Base-by-base conservation (phyloP, 169 alveolate genomes). In the Plasmodium gaboni region DNA sequence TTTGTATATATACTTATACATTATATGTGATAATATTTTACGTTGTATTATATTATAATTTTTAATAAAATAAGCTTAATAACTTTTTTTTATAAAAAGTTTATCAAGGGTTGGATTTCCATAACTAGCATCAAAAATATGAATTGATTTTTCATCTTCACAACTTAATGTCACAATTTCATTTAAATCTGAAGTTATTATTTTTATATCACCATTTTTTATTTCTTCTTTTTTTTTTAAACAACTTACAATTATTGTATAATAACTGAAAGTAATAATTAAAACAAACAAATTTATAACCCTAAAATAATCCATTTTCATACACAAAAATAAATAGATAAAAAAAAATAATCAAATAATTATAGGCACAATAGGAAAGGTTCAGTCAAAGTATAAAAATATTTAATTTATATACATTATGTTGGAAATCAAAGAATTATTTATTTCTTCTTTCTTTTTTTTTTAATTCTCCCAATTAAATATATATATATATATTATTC, bases 41-140 rank as follows among this genome's bases (percentile, higher is more conserved):
- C 9, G 44, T 32, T 32, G 44, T 32, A 32, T 32, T 32, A 32
- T 32, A 32, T 32, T 32, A 32, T 32, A 32, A 32, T 32, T 32
- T 32, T 32, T 24, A 64, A 46, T 28, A 22, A 7, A 44, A 74
- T 46, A 22, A 42, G 12, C 46, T 10, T 13, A 50, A n/a, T 70
- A 70, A 86, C 92, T 60, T 86, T 86, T 86, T 71, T 71, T 86
- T 59, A 86, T 86, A 19, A 86, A 64, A 38, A 86, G 42, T 53
- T 86, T 44, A 57, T 86, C 92, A 38, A 86, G 60, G 42, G 73
- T 46, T 7, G 92, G 92, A 50, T 86, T 86, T 70, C 92, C 92
- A 86, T 86, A 86, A 48, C 92, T 86, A 46, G 92, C 92, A 64
- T 86, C 92, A 64, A 86, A 86, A 60, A 86, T 71, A 19, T 86